A percentile compares a stretch with the other conserved stretches of the same genome.
phyloP scores from a whole-genome alignment of 108 stramenopile species.

The Mediolabrus comicus region DNA sequence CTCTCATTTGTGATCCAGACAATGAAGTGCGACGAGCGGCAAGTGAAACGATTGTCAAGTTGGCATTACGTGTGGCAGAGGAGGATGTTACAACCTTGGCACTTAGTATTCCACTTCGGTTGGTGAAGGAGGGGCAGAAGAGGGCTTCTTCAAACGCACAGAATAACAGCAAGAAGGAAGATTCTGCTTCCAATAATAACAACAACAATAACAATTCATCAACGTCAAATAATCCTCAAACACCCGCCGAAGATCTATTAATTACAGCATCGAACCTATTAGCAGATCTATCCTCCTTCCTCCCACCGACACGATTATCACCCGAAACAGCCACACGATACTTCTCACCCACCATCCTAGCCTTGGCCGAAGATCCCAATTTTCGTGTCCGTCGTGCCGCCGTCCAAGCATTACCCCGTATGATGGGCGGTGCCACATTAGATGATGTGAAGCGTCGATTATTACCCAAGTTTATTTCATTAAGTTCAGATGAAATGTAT shows the following conservation, averaged over 20 bases:
- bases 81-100: slow-evolving; percentile 61
- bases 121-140: slow-evolving; percentile 51
- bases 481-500: slow-evolving; percentile 93
- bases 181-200: background rate
- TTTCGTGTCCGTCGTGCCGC: slow-evolving; percentile 93
- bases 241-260: slow-evolving; percentile 82
- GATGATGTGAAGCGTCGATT: slow-evolving; percentile 74
- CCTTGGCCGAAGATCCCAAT: slow-evolving; percentile 88
- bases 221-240: slow-evolving; percentile 46
- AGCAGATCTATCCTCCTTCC: slow-evolving; percentile 77
- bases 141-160: slow-evolving; percentile 6
- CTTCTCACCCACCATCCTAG: slow-evolving; percentile 82
- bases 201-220: background rate
- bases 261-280: slow-evolving; percentile 91
- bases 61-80: slow-evolving; percentile 61
- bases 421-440: slow-evolving; percentile 83
- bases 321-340: slow-evolving; percentile 50
- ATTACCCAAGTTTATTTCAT: slow-evolving; percentile 86
- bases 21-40: slow-evolving; percentile 85
- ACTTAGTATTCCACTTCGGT: slow-evolving; percentile 67
- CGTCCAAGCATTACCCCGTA: slow-evolving; percentile 89
- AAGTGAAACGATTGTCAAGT: slow-evolving; percentile 64
- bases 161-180: background rate
- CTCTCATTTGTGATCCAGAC: slow-evolving; percentile 68
- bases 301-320: slow-evolving; percentile 39